Evolutionary conservation across 2,329 filamentous ascomycete species (phyloP).

Genomic region (Chrysoporthe puriensis): DNA sequence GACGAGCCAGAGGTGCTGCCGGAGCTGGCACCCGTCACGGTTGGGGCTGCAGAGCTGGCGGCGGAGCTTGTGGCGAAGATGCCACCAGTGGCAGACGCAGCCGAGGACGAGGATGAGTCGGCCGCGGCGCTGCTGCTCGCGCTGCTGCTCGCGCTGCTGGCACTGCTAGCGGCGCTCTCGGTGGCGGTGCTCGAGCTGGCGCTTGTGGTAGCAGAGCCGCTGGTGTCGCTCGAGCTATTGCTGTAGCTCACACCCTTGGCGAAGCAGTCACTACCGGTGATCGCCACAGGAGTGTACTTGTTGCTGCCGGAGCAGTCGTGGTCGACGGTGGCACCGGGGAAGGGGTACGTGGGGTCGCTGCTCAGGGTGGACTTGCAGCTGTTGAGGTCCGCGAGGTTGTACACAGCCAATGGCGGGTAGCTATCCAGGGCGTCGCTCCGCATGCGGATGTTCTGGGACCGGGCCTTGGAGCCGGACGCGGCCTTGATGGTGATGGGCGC

Average conservation of each 20-base stretch:
- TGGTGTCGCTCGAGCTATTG: slow-evolving; percentile 35
- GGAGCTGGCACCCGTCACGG: slow-evolving; percentile 28
- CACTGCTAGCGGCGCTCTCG: slow-evolving; percentile 25
- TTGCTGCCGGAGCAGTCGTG: slow-evolving; percentile 21
- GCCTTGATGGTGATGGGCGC: slow-evolving; percentile 69
- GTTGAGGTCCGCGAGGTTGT: slow-evolving; percentile 69
- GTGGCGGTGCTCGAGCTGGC: slow-evolving; percentile 36
- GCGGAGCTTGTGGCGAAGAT: slow-evolving; percentile 16
- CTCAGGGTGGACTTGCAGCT: slow-evolving; percentile 62
- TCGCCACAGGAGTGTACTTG: slow-evolving; percentile 10
- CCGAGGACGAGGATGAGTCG: not conserved
- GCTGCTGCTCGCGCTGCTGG: not conserved
- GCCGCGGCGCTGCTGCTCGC: not conserved
- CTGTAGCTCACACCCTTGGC: slow-evolving; percentile 24
- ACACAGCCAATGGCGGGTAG: slow-evolving; percentile 65
- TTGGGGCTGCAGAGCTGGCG: slow-evolving; percentile 41
- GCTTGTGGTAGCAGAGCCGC: slow-evolving; percentile 30
- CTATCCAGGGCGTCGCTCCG: slow-evolving; percentile 38
- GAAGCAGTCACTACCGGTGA: slow-evolving; percentile 25
- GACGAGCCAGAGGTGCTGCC: slow-evolving; percentile 28
- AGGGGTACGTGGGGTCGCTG: slow-evolving; percentile 65
- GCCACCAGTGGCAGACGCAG: slow-evolving; percentile 11
- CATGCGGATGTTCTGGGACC: slow-evolving; percentile 25
- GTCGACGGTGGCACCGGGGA: slow-evolving; percentile 61
- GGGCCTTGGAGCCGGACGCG: slow-evolving; percentile 31